Conservation (phyloP, 2,329 filamentous ascomycete species). For the Didymella glomerata region DNA sequence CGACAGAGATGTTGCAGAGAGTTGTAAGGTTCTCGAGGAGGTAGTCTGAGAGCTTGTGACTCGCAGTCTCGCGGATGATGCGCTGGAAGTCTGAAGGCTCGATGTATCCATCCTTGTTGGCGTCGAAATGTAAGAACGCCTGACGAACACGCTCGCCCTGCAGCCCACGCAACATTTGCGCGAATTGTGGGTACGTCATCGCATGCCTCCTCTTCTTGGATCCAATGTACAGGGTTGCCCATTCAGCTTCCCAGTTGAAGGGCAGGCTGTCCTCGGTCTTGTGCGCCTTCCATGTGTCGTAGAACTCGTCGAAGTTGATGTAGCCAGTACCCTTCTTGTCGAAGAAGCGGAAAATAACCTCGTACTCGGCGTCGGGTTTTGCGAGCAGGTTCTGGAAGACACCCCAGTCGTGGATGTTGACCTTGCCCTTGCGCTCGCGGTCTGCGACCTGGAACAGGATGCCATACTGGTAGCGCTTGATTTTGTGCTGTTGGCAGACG, state of each 20-base stretch:
- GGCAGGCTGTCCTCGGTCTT: constrained; percentile 85
- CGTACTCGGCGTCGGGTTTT: constrained; percentile 97
- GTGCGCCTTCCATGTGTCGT: constrained; percentile 84
- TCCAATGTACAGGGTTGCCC: constrained; percentile 94
- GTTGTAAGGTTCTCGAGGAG: constrained; percentile 89
- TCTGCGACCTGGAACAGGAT: constrained; percentile 94
- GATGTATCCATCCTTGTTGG: constrained; percentile 92
- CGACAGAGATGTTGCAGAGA: constrained; percentile 90
- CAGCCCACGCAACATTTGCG: constrained; percentile 94
- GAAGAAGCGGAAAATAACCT: constrained; percentile 97
- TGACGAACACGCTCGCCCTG: constrained; percentile 96
- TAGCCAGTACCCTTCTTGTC: constrained; percentile 83
- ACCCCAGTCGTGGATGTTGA: constrained; percentile 86
- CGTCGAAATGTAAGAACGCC: constrained; percentile 91
- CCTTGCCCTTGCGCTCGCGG: constrained; percentile 73
- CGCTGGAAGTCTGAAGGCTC: constrained; percentile 94
- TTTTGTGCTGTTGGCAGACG: constrained; percentile 78
- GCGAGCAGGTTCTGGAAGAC: constrained; percentile 92
- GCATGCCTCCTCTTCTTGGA: constrained; percentile 86
- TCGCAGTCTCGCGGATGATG: constrained; percentile 91
- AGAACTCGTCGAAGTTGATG: constrained; percentile 90
- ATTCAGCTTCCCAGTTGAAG: constrained; percentile 97
- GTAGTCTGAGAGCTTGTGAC: constrained; percentile 97
- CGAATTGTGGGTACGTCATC: constrained; percentile 95
- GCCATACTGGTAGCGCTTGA: constrained; percentile 92